Evolutionary conservation across 2,329 filamentous ascomycete species (phyloP).

Genomic region (Cadophora sp.): DNA sequence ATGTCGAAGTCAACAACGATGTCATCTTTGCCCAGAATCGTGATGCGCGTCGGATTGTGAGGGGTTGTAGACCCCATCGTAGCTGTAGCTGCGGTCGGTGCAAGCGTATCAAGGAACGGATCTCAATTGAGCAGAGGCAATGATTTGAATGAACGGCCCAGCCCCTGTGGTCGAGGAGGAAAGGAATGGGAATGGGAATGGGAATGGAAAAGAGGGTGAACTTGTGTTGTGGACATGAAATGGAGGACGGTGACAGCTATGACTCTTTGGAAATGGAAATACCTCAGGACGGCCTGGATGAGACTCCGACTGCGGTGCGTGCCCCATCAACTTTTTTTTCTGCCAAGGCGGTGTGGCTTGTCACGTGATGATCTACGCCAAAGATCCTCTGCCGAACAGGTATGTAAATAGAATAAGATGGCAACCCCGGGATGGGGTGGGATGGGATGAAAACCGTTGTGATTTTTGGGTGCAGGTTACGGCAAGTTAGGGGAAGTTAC

Average conservation of each 20-base stretch:
- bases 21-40: constrained; percentile 85
- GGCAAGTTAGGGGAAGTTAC: neutral
- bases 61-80: constrained; percentile 39
- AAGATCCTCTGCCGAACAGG: no score
- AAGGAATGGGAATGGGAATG: no score
- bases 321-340: neutral
- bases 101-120: neutral
- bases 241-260: neutral
- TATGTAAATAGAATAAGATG: no score
- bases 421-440: no score
- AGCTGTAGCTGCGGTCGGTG: neutral
- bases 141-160: no score
- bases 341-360: neutral
- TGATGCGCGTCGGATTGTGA: constrained; percentile 63
- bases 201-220: no score
- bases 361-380: neutral
- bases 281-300: no score
- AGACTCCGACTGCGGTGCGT: neutral
- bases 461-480: no score
- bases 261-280: no score
- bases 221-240: neutral
- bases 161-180: no score
- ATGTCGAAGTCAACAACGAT: constrained; percentile 93
- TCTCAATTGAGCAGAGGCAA: neutral
- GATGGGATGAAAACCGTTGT: no score